Evolutionary conservation across 1,139 yeast species (phyloP).

Genomic region (Nadsonia starkeyi-henricii): DNA sequence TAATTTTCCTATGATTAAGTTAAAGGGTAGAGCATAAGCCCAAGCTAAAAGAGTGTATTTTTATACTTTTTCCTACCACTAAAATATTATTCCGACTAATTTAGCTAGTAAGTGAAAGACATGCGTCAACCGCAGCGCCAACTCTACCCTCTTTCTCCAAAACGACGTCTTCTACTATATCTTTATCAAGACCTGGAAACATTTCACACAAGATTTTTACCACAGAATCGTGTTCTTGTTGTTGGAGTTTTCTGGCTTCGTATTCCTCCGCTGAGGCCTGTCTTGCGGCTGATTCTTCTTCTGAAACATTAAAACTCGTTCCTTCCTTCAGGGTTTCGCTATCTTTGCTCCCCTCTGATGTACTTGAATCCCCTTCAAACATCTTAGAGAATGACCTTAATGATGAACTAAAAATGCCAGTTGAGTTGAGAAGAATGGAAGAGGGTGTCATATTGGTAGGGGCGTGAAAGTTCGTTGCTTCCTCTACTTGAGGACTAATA

Average conservation of each 20-base stretch:
- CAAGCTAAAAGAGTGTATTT: no score
- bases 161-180: conserved; percentile 57
- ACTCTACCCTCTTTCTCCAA: conserved; percentile 52
- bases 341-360: background rate
- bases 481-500: background rate
- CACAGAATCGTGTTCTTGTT: conserved; percentile 30
- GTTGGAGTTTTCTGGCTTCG: conserved; percentile 23
- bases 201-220: conserved; percentile 43
- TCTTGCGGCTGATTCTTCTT: conserved; percentile 26
- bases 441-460: conserved; percentile 18
- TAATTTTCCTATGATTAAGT: background rate
- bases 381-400: conserved; percentile 21
- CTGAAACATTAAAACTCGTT: conserved; percentile 10
- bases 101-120: conserved; percentile 21
- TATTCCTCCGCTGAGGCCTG: conserved; percentile 27
- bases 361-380: conserved; percentile 19
- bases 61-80: background rate
- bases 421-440: conserved; percentile 24
- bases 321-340: conserved; percentile 1
- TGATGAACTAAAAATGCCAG: conserved; percentile 25
- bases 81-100: no score
- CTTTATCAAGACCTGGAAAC: conserved; percentile 64
- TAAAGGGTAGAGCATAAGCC: no score
- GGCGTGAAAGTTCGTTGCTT: conserved; percentile 3
- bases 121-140: conserved; percentile 64